Evolutionary conservation across 2,329 filamentous ascomycete species (phyloP).

Genomic region (Tolypocladium tropicale): DNA sequence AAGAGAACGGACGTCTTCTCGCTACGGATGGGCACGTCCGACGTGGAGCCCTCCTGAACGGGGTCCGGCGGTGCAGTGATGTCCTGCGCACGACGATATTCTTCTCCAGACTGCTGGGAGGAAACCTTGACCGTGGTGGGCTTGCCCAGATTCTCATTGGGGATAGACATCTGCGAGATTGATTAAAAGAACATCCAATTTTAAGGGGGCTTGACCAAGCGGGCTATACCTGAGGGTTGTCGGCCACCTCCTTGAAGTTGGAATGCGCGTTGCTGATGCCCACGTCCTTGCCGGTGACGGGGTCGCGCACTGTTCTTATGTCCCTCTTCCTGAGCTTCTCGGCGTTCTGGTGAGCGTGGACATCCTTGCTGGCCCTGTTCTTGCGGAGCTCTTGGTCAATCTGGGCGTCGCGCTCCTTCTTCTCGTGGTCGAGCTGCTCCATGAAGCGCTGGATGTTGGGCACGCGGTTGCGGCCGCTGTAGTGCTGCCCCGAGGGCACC

Average conservation of each 20-base stretch:
- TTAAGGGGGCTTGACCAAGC: not conserved
- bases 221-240: slow-evolving; percentile 65
- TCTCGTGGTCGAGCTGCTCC: slow-evolving; percentile 66
- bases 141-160: slow-evolving; percentile 80
- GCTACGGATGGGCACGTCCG: slow-evolving; percentile 89
- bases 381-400: slow-evolving; percentile 49
- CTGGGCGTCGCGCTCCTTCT: slow-evolving; percentile 60
- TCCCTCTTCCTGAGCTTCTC: slow-evolving; percentile 25
- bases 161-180: slow-evolving; percentile 57
- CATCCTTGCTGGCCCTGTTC: slow-evolving; percentile 24
- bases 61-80: slow-evolving; percentile 86
- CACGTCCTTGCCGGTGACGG: slow-evolving; percentile 77
- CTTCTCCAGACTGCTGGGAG: slow-evolving; percentile 58
- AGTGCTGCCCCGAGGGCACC: slow-evolving; percentile 52
- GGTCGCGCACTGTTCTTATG: slow-evolving; percentile 73
- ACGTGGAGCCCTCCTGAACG: slow-evolving; percentile 68
- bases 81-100: slow-evolving; percentile 81
- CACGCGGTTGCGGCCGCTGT: slow-evolving; percentile 73
- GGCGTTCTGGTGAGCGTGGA: slow-evolving; percentile 32
- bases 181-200: not conserved
- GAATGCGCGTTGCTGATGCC: slow-evolving; percentile 74
- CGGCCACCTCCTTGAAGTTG: slow-evolving; percentile 56
- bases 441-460: slow-evolving; percentile 84
- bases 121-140: slow-evolving; percentile 63
- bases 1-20: slow-evolving; percentile 96